Evolutionary conservation across 1,284 basidiomycete species (phyloP).

Genomic region (Sporisorium graminicola): DNA sequence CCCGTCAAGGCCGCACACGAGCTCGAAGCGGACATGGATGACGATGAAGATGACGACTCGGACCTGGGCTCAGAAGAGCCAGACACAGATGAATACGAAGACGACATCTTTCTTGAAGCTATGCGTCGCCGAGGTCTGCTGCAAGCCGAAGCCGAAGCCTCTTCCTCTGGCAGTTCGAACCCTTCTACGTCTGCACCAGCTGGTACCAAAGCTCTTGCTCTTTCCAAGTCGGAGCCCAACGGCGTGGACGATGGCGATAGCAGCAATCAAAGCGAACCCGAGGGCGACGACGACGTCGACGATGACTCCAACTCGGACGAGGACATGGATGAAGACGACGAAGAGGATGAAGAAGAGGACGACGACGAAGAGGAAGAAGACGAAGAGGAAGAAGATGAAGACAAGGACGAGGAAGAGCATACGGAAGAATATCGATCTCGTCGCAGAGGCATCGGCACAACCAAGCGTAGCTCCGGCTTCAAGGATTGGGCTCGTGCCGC

Average conservation of each 20-base stretch:
- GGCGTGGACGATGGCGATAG: not conserved
- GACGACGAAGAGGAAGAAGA: conserved; percentile 25
- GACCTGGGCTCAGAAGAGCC: conserved; percentile 42
- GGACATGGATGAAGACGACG: conserved; percentile 20
- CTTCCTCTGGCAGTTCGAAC: not conserved
- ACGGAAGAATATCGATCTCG: conserved; percentile 36
- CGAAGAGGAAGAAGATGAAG: conserved; percentile 30
- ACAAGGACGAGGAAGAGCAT: conserved; percentile 28
- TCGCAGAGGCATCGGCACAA: conserved; percentile 52
- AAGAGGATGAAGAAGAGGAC: conserved; percentile 16
- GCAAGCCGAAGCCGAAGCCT: conserved; percentile 2
- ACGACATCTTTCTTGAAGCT: conserved; percentile 60
- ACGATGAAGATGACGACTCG: conserved; percentile 24
- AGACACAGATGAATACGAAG: conserved; percentile 62
- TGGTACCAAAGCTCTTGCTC: conserved; percentile 2
- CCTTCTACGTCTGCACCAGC: conserved; percentile 18
- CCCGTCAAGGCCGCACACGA: not conserved
- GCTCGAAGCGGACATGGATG: conserved; percentile 11
- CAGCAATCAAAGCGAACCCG: not conserved
- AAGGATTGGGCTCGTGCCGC: conserved; percentile 67
- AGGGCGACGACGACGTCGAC: conserved; percentile 4
- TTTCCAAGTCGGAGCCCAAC: conserved; percentile 6
- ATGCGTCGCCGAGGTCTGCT: conserved; percentile 60
- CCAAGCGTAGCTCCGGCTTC: conserved; percentile 58
- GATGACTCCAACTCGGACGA: conserved; percentile 9